These are phyloP conservation scores for Prillingera fragicola DNA, from an alignment of 1,284 basidiomycete genomes.

Conservation along the genomic window DNA sequence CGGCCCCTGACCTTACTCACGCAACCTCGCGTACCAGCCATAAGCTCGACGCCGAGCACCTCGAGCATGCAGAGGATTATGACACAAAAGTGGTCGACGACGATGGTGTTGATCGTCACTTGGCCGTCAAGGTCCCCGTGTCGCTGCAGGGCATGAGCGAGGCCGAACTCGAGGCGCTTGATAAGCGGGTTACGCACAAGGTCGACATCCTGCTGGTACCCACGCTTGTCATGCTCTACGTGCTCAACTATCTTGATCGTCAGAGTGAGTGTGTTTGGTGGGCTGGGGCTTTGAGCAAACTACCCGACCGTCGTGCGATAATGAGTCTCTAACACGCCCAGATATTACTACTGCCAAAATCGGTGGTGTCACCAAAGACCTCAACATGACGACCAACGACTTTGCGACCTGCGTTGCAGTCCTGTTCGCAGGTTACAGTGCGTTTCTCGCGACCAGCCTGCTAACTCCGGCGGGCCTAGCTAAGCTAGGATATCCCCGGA, in stretches of 20 bases:
- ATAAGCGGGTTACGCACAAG: slow-evolving; percentile 29
- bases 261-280: too few species aligned
- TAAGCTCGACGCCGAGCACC: too few species aligned
- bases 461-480: too few species aligned
- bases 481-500: too few species aligned
- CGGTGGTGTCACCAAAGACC: neutral
- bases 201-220: slow-evolving; percentile 30
- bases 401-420: neutral
- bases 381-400: neutral
- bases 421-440: too few species aligned
- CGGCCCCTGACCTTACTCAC: too few species aligned
- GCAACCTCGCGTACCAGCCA: too few species aligned
- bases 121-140: slow-evolving; percentile 28
- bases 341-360: neutral
- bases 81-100: neutral
- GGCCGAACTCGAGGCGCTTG: slow-evolving; percentile 27
- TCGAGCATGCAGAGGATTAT: too few species aligned
- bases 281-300: too few species aligned
- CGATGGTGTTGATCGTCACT: slow-evolving; percentile 23
- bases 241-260: slow-evolving; percentile 6
- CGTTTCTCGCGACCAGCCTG: too few species aligned
- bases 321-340: too few species aligned
- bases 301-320: too few species aligned
- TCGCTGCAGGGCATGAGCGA: slow-evolving; percentile 22
- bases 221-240: slow-evolving; percentile 1